phyloP scores from a whole-genome alignment of 495 filamentous ascomycete species.

The Hypoxylon trugodes region DNA sequence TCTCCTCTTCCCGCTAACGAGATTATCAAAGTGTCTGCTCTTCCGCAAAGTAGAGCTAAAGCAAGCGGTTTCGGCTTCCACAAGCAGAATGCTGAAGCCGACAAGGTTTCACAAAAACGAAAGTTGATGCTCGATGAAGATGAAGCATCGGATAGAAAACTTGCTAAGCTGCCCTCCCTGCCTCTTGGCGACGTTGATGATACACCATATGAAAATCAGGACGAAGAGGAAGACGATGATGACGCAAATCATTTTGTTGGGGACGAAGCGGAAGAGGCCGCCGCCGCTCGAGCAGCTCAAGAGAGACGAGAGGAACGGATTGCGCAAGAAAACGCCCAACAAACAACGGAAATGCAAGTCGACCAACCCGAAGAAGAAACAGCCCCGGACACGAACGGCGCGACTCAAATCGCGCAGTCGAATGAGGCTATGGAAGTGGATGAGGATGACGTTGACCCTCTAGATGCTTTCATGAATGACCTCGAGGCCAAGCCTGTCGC shows the following conservation, averaged over 20 bases:
- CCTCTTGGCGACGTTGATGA: conserved; percentile 69
- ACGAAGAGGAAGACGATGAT: conserved; percentile 73
- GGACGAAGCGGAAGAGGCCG: conserved; percentile 86
- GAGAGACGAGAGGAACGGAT: conserved; percentile 60
- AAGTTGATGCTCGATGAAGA: conserved; percentile 89
- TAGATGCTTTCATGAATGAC: conserved; percentile 95
- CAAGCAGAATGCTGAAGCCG: conserved; percentile 68
- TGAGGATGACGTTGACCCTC: conserved; percentile 86
- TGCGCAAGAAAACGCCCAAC: conserved; percentile 60
- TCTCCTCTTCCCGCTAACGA: conserved; percentile 10
- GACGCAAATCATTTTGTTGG: conserved; percentile 78
- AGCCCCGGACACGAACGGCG: conserved; percentile 37
- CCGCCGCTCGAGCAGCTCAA: conserved; percentile 78
- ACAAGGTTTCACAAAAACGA: conserved; percentile 73
- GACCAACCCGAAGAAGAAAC: conserved; percentile 53
- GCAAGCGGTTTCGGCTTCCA: conserved; percentile 86
- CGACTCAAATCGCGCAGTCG: conserved; percentile 23
- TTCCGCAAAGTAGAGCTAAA: conserved; percentile 72
- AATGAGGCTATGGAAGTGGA: conserved; percentile 51
- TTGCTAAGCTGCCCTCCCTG: conserved; percentile 84
- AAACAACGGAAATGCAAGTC: conserved; percentile 53
- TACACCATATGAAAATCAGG: conserved; percentile 66
- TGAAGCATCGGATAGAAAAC: conserved; percentile 81
- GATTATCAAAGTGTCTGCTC: conserved; percentile 52
- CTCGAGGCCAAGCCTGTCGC: conserved; percentile 62